Percentiles rank a stretch among this genome's conserved stretches.
These are phyloP conservation scores for Beauveria scarabaeidicola DNA, from an alignment of 2,329 filamentous ascomycete genomes.

Conservation along the genomic window DNA sequence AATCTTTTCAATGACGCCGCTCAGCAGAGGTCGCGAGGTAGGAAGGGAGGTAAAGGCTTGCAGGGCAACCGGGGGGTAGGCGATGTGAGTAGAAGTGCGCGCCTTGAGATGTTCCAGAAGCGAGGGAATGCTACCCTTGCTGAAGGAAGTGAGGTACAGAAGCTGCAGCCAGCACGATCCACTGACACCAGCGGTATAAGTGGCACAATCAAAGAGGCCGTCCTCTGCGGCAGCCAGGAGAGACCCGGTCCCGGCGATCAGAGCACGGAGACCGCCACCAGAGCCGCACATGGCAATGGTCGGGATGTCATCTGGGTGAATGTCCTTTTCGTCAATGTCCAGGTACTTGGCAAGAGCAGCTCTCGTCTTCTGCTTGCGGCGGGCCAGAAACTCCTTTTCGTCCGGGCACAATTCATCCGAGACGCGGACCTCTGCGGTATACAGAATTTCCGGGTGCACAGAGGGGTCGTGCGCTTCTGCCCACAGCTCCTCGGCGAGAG, in stretches of 20 bases:
- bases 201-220: slow-evolving; percentile 86
- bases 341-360: slow-evolving; percentile 77
- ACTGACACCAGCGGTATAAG: slow-evolving; percentile 91
- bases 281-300: slow-evolving; percentile 91
- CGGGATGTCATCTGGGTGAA: slow-evolving; percentile 90
- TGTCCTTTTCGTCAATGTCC: slow-evolving; percentile 63
- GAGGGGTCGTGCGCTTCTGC: slow-evolving; percentile 75
- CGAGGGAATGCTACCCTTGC: slow-evolving; percentile 55
- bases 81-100: slow-evolving; percentile 79
- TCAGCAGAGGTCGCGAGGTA: slow-evolving; percentile 85
- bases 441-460: slow-evolving; percentile 78
- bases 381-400: slow-evolving; percentile 65
- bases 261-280: slow-evolving; percentile 78
- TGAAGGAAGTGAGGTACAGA: slow-evolving; percentile 68
- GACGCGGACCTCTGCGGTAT: slow-evolving; percentile 72
- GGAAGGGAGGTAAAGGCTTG: slow-evolving; percentile 76
- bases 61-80: slow-evolving; percentile 80
- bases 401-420: slow-evolving; percentile 74
- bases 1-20: slow-evolving; percentile 83
- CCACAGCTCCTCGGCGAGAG: slow-evolving; percentile 90
- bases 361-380: slow-evolving; percentile 59
- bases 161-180: slow-evolving; percentile 94
- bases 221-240: slow-evolving; percentile 76
- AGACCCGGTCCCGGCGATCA: slow-evolving; percentile 85
- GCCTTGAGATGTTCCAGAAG: slow-evolving; percentile 81